A percentile compares a stretch with the other conserved stretches of the same genome.
Evolutionary conservation across 805 yeast species (phyloP).

Genomic region (Ogataea polymorpha): DNA sequence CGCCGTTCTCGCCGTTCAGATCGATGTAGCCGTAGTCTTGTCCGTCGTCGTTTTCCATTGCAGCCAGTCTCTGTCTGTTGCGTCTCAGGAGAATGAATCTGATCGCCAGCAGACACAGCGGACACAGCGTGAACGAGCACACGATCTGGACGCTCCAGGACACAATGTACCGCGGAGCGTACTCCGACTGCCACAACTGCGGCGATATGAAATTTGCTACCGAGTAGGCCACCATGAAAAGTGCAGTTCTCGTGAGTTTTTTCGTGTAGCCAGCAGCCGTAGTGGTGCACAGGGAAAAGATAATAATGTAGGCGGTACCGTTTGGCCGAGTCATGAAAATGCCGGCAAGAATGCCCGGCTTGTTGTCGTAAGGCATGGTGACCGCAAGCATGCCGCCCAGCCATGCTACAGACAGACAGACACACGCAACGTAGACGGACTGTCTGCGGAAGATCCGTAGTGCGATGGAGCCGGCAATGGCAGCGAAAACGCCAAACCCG

Average conservation of each 20-base stretch:
- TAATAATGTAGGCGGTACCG: conserved; percentile 30
- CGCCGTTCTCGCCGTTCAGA: conserved; percentile 4
- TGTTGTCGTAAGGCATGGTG: conserved; percentile 3
- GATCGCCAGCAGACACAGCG: conserved; percentile 40
- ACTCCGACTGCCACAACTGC: conserved; percentile 48
- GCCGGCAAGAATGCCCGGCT: conserved; percentile 6
- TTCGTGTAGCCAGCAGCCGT: conserved; percentile 50
- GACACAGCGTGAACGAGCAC: conserved; percentile 45
- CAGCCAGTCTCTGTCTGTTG: conserved; percentile 36
- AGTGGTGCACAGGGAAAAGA: conserved; percentile 25
- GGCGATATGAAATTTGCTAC: conserved; percentile 53
- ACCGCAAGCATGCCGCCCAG: conserved; percentile 6
- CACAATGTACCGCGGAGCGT: conserved; percentile 45
- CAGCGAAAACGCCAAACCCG: conserved; percentile 22
- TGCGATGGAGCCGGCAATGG: conserved; percentile 19
- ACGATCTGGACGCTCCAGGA: conserved; percentile 59
- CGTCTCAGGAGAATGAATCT: conserved; percentile 44
- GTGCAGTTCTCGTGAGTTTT: conserved; percentile 45
- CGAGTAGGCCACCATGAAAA: conserved; percentile 46
- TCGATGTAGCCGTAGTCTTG: conserved; percentile 23
- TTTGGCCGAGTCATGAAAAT: conserved; percentile 7
- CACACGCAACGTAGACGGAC: conserved; percentile 7
- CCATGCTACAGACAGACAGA: background rate
- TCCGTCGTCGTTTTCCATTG: conserved; percentile 13
- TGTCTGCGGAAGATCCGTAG: conserved; percentile 15